Evolutionary conservation across 2,329 filamentous ascomycete genomes (phyloP).

Genomic region (Clonostachys solani): DNA sequence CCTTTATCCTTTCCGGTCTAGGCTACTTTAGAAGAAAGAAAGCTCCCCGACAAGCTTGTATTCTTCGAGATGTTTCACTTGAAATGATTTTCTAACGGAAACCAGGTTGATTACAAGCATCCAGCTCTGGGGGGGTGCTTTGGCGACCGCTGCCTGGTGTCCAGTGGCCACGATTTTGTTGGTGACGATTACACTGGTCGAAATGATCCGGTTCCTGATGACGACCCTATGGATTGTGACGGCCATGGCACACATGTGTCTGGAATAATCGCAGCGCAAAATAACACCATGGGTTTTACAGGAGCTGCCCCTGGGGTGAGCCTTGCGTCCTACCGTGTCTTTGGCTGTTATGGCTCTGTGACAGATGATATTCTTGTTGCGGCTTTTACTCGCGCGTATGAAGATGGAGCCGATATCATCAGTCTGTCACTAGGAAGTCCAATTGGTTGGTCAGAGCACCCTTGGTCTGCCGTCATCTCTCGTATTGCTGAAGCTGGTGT

Average conservation of each 20-base stretch:
- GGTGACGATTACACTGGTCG: constrained; percentile 11
- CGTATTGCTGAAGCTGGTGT: constrained; percentile 27
- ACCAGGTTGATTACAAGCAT: constrained; percentile 51
- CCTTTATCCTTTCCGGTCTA: constrained; percentile 2
- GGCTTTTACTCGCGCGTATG: constrained; percentile 49
- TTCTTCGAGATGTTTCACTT: no score
- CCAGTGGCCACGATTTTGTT: constrained; percentile 15
- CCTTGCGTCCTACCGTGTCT: constrained; percentile 47
- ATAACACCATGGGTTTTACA: constrained; percentile 35
- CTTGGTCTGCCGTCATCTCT: constrained; percentile 34
- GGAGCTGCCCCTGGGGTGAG: constrained; percentile 48
- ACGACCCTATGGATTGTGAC: constrained; percentile 9
- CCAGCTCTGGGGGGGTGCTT: constrained; percentile 57
- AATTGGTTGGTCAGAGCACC: constrained; percentile 22
- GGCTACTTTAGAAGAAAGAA: neutral
- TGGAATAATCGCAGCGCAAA: constrained; percentile 2
- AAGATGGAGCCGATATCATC: constrained; percentile 34
- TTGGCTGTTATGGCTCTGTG: constrained; percentile 40
- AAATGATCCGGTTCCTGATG: constrained; percentile 8
- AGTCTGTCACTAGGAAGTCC: constrained; percentile 12
- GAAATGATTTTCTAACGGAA: constrained; percentile 14
- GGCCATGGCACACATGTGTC: constrained; percentile 15
- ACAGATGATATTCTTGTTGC: constrained; percentile 47
- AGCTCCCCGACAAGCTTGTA: no score
- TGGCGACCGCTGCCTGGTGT: constrained; percentile 38